Evolutionary conservation across 805 yeast genomes (phyloP).

Genomic region (Lipomyces sp.): DNA sequence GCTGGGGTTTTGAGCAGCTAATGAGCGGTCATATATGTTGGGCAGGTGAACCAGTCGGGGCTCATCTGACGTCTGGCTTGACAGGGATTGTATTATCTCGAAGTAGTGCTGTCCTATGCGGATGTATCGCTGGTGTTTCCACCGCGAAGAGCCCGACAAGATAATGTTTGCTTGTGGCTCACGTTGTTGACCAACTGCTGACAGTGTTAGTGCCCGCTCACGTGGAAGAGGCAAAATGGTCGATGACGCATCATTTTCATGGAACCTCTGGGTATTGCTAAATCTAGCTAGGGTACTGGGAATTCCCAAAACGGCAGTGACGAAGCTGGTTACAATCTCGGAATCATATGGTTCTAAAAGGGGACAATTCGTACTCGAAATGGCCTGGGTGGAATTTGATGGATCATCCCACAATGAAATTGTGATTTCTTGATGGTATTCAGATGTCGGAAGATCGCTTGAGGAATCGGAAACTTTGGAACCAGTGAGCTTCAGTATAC

Average conservation of each 20-base stretch:
- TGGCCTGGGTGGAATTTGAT: neutral
- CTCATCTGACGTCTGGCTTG: neutral
- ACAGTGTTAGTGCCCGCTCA: neutral
- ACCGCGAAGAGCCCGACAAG: neutral
- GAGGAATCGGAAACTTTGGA: neutral
- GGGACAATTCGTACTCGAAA: neutral
- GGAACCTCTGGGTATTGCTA: neutral
- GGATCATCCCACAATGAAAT: constrained; percentile 1
- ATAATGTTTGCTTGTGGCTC: constrained; percentile 2
- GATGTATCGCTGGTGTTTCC: neutral
- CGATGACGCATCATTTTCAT: neutral
- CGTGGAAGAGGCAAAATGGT: neutral
- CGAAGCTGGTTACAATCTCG: neutral
- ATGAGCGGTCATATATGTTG: constrained; percentile 3
- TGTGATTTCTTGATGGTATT: neutral
- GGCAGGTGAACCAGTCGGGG: neutral
- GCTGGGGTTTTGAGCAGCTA: neutral
- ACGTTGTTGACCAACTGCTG: neutral
- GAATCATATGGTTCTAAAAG: neutral
- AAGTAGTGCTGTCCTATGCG: constrained; percentile 3
- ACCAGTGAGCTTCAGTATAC: constrained; percentile 2
- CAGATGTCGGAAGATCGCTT: neutral
- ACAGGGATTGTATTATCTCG: neutral
- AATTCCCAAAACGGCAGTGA: constrained; percentile 3
- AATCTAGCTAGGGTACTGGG: constrained; percentile 6